Evolutionary conservation across 768 basidiomycete genomes (phyloP).

Genomic region (Leucosporidium creatinivorum): DNA sequence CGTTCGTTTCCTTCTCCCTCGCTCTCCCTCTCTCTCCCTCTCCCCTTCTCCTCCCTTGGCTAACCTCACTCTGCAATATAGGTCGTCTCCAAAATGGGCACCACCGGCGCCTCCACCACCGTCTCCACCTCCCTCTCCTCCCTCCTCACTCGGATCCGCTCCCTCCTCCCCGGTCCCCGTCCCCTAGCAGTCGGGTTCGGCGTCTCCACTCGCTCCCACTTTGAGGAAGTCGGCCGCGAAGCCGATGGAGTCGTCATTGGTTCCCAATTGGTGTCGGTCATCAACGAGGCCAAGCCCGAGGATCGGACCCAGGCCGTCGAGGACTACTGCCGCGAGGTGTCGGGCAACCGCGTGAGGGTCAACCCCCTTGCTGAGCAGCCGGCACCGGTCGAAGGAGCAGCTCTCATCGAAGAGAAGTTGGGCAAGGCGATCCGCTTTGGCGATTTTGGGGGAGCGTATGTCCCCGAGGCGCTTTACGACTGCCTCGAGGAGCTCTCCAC

Average conservation of each 20-base stretch:
- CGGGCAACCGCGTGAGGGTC: conserved; percentile 17
- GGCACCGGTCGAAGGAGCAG: conserved; percentile 1
- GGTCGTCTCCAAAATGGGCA: conserved; percentile 68
- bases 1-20: conserved; percentile 48
- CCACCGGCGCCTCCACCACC: conserved; percentile 79
- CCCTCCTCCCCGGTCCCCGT: conserved; percentile 40
- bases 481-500: conserved; percentile 79
- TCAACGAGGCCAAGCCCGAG: conserved; percentile 54
- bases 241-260: conserved; percentile 95
- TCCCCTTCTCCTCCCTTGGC: too few relatives aligned
- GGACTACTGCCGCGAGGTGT: conserved; percentile 32
- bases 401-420: conserved; percentile 9
- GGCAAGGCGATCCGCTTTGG: conserved; percentile 72
- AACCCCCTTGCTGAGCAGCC: conserved; percentile 11
- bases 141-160: conserved; percentile 72
- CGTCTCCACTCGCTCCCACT: conserved; percentile 81
- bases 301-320: conserved; percentile 41
- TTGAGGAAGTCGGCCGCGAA: conserved; percentile 76
- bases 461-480: conserved; percentile 92
- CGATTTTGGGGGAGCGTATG: conserved; percentile 93
- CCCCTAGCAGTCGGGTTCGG: conserved; percentile 96
- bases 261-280: conserved; percentile 70
- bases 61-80: too few relatives aligned
- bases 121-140: conserved; percentile 74
- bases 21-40: not conserved